Percentiles rank a stretch among this genome's conserved stretches.
Evolutionary conservation across 225 moss, liverwort and hornwort species (phyloP).

Genomic region (Bryoerythrophyllum caledonicum): DNA sequence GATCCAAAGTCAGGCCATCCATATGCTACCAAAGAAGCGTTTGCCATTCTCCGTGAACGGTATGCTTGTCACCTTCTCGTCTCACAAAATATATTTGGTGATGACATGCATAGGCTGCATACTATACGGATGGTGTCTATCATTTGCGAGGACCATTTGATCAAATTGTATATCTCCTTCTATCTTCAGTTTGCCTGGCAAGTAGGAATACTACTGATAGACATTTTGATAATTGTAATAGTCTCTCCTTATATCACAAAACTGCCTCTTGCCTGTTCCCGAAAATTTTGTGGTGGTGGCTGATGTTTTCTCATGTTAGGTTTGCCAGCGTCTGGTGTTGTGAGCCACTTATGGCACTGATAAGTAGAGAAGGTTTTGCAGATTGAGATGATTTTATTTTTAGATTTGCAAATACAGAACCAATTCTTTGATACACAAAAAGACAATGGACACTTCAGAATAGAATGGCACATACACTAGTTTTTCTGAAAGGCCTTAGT

Average conservation of each 20-base stretch:
- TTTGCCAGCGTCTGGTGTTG: background rate
- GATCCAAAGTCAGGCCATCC: slow-evolving; percentile 92
- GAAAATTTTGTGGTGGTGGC: background rate
- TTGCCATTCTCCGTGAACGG: slow-evolving; percentile 78
- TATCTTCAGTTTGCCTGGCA: slow-evolving; percentile 15
- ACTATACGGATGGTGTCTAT: background rate
- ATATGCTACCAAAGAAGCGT: slow-evolving; percentile 96
- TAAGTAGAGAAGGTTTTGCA: background rate
- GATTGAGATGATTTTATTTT: background rate
- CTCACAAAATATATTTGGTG: slow-evolving; percentile 5
- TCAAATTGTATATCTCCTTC: slow-evolving; percentile 33
- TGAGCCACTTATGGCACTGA: too few species aligned
- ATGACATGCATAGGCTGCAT: background rate
- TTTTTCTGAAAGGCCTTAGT: too few species aligned
- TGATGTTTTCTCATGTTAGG: background rate
- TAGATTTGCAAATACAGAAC: too few species aligned
- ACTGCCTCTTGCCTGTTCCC: background rate
- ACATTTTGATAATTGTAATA: slow-evolving; percentile 22
- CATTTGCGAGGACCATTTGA: too few species aligned
- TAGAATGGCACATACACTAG: too few species aligned
- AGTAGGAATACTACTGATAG: slow-evolving; percentile 20
- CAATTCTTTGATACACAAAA: too few species aligned
- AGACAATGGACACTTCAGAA: too few species aligned
- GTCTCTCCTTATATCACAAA: slow-evolving; percentile 18
- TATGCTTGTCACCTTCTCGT: slow-evolving; percentile 15